These are phyloP conservation scores for Podospora fimiseda DNA, from an alignment of 495 filamentous ascomycete genomes.

Conservation along the genomic window DNA sequence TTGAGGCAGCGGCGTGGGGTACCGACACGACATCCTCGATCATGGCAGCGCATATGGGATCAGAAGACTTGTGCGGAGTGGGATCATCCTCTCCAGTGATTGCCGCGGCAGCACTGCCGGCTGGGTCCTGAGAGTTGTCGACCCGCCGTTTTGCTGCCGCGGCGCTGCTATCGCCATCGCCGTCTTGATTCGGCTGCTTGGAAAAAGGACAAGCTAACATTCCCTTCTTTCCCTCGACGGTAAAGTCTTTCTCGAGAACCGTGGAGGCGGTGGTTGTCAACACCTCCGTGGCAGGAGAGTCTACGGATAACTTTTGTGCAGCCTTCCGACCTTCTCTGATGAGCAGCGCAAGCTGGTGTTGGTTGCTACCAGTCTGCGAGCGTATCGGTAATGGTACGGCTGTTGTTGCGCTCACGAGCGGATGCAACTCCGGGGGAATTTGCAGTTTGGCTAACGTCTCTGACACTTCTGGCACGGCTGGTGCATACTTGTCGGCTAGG, in stretches of 20 bases:
- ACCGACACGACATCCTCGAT: conserved; percentile 47
- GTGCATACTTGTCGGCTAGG: conserved; percentile 53
- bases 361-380: conserved; percentile 32
- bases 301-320: conserved; percentile 40
- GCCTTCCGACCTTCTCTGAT: conserved; percentile 49
- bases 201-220: conserved; percentile 58
- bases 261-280: conserved; percentile 45
- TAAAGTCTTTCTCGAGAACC: conserved; percentile 60
- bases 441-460: conserved; percentile 50
- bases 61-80: conserved; percentile 40
- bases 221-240: conserved; percentile 54
- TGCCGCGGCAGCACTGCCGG: not conserved
- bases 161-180: conserved; percentile 7
- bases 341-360: conserved; percentile 48
- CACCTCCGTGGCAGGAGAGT: conserved; percentile 28
- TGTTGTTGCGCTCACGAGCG: conserved; percentile 35
- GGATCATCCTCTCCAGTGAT: conserved; percentile 19
- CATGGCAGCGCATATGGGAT: conserved; percentile 58
- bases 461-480: conserved; percentile 44
- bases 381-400: conserved; percentile 47
- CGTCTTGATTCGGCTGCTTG: conserved; percentile 20
- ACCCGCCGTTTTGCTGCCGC: no score
- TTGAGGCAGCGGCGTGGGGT: conserved; percentile 44
- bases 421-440: conserved; percentile 45
- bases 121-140: conserved; percentile 22